phyloP scores from a whole-genome alignment of 768 basidiomycete genomes.

The Galerina marginata region DNA sequence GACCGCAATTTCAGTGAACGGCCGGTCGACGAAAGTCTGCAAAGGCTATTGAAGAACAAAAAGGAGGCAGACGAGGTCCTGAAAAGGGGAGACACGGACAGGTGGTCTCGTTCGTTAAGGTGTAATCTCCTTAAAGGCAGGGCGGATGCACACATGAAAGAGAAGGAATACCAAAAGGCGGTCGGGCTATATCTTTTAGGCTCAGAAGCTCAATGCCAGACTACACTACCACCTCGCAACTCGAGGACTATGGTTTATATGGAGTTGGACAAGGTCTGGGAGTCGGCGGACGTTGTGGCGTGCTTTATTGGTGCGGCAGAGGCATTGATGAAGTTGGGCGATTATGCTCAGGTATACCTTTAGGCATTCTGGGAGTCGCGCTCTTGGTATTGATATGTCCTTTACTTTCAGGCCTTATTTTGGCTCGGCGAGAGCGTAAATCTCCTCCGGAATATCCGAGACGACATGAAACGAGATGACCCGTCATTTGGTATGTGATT shows the following conservation, averaged over 20 bases:
- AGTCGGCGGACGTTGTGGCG: neutral
- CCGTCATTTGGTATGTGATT: neutral
- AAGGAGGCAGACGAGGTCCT: conserved; percentile 1
- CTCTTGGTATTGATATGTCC: neutral
- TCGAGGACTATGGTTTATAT: neutral
- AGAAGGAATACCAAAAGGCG: neutral
- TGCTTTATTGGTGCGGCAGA: neutral
- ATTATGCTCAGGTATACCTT: neutral
- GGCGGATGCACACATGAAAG: neutral
- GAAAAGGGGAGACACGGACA: neutral
- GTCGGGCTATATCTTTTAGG: neutral
- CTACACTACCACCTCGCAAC: neutral
- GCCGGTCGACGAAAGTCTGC: neutral
- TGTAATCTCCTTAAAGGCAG: neutral
- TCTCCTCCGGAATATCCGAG: neutral
- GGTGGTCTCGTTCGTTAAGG: neutral
- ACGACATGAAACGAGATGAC: neutral
- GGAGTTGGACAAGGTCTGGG: neutral
- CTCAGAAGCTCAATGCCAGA: neutral
- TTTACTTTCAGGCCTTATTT: neutral
- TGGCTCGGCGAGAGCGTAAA: neutral
- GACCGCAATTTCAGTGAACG: neutral
- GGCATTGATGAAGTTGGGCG: conserved; percentile 1
- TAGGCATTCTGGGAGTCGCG: neutral
- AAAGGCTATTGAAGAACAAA: neutral